Evolutionary conservation across 176 grass and related monocot species (phyloP).

Genomic region (Themeda triandra): DNA sequence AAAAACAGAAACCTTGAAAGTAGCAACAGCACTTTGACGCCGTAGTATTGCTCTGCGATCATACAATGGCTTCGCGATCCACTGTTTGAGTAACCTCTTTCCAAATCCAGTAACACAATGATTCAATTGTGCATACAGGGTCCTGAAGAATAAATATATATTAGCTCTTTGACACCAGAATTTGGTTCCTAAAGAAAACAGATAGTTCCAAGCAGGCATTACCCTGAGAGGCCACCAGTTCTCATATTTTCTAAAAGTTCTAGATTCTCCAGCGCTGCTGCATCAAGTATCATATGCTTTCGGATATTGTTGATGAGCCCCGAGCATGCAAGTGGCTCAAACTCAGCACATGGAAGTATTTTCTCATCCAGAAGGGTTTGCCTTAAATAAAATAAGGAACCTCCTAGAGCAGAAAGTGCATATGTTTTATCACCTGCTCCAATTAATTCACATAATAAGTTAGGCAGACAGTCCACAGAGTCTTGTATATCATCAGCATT

Average conservation of each 20-base stretch:
- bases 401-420: slow-evolving; percentile 92
- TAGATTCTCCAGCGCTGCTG: slow-evolving; percentile 91
- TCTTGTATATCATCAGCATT: slow-evolving; percentile 20
- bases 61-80: slow-evolving; percentile 87
- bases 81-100: slow-evolving; percentile 85
- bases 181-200: slow-evolving; percentile 25
- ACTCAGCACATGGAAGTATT: slow-evolving; percentile 78
- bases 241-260: slow-evolving; percentile 82
- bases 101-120: slow-evolving; percentile 92
- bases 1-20: slow-evolving; percentile 65
- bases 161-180: slow-evolving; percentile 20
- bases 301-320: slow-evolving; percentile 33
- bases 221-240: slow-evolving; percentile 73
- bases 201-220: slow-evolving; percentile 33
- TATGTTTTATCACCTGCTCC: slow-evolving; percentile 57
- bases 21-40: slow-evolving; percentile 74
- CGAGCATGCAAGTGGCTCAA: slow-evolving; percentile 69
- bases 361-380: slow-evolving; percentile 79
- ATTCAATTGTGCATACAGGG: slow-evolving; percentile 91
- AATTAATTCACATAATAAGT: slow-evolving; percentile 58
- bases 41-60: slow-evolving; percentile 58
- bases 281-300: slow-evolving; percentile 92
- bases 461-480: slow-evolving; percentile 37
- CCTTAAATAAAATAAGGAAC: slow-evolving; percentile 92
- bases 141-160: slow-evolving; percentile 50